phyloP scores from a whole-genome alignment of 2,329 filamentous ascomycete species.

The Pseudodiploospora longispora region DNA sequence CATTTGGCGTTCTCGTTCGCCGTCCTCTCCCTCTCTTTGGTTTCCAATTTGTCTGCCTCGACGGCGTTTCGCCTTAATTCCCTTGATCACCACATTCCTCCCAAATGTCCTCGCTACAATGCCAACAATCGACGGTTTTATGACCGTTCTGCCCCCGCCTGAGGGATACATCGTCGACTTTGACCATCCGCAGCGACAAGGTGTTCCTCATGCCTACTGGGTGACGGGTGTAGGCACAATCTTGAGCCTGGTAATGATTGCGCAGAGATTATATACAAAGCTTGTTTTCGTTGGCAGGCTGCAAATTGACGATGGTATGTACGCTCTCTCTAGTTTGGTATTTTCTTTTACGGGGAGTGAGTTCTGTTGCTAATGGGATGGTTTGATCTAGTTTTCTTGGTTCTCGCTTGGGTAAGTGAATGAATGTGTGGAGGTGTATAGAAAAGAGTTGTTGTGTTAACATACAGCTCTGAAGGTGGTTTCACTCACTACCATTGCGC shows the following conservation, averaged over 20 bases:
- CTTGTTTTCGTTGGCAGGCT: slow-evolving; percentile 14
- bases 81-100: no score
- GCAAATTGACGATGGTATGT: slow-evolving; percentile 19
- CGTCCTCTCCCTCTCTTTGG: no score
- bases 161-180: slow-evolving; percentile 26
- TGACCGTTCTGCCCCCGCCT: slow-evolving; percentile 16
- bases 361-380: no score
- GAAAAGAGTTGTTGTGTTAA: no score
- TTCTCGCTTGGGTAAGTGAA: no score
- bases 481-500: no score
- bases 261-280: slow-evolving; percentile 20
- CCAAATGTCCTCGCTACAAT: slow-evolving; percentile 2
- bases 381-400: no score
- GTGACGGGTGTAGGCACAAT: slow-evolving; percentile 13
- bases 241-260: slow-evolving; percentile 14
- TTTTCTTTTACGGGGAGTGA: slow-evolving; percentile 9
- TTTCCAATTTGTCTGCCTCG: no score
- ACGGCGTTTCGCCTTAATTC: no score
- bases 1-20: no score
- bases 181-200: slow-evolving; percentile 20
- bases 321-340: slow-evolving; percentile 4
- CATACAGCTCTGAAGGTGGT: no score
- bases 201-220: slow-evolving; percentile 15
- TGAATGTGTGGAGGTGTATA: no score
- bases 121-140: slow-evolving; percentile 11